Conservation (phyloP, 768 basidiomycete genomes). For the Psilocybe azurescens region DNA sequence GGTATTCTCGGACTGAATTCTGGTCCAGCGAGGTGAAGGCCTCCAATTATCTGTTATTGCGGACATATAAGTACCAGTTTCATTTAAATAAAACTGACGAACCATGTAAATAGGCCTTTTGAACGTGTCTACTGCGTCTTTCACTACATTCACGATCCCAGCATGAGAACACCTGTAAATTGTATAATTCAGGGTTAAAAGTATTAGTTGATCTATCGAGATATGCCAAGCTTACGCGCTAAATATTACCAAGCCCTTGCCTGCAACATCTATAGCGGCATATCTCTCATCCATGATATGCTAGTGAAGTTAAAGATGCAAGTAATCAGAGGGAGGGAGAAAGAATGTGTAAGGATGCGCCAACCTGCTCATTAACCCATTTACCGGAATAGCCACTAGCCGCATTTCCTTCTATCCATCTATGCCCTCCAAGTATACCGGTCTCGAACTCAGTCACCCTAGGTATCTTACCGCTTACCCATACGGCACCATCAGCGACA, state of each 20-base stretch:
- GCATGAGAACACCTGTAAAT: conserved; percentile 61
- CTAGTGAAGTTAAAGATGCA: conserved; percentile 38
- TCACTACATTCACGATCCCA: conserved; percentile 84
- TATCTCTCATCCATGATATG: conserved; percentile 87
- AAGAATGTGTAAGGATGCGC: conserved; percentile 1
- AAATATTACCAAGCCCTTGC: conserved; percentile 83
- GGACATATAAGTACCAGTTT: not conserved
- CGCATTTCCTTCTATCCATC: conserved; percentile 53
- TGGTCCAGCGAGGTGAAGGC: conserved; percentile 80
- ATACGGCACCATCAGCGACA: conserved; percentile 67
- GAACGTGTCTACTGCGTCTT: conserved; percentile 67
- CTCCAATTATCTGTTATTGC: conserved; percentile 68
- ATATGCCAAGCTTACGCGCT: conserved; percentile 64
- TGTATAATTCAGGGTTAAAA: not conserved
- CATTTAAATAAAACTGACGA: not conserved
- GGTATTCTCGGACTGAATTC: conserved; percentile 67
- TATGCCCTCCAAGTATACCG: conserved; percentile 70
- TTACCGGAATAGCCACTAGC: conserved; percentile 28
- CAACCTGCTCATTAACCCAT: conserved; percentile 64
- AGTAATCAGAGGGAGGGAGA: not conserved
- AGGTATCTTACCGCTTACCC: conserved; percentile 84
- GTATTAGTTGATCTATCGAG: not conserved
- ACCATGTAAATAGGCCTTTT: conserved; percentile 81
- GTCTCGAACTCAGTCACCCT: conserved; percentile 69
- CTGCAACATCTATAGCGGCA: conserved; percentile 75